Evolutionary conservation across 371 early-diverging fungal species (phyloP).

Genomic region (Mortierella sp.): DNA sequence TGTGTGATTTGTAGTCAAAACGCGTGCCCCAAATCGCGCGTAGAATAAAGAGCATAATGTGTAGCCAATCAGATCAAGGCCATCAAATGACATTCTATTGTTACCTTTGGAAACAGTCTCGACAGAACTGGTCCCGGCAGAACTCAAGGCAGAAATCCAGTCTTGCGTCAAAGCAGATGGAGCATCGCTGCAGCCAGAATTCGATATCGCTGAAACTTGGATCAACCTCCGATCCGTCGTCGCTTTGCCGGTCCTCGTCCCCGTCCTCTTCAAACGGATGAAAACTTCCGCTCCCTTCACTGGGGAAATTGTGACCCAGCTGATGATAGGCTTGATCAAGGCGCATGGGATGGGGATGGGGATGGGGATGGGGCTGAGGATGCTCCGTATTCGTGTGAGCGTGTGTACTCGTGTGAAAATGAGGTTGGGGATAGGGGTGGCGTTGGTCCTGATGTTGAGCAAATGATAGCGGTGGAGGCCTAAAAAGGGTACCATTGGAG

Average conservation of each 20-base stretch:
- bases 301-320: slow-evolving; percentile 6
- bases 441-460: slow-evolving; percentile 8
- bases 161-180: slow-evolving; percentile 75
- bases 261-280: slow-evolving; percentile 33
- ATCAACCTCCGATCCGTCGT: slow-evolving; percentile 41
- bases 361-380: slow-evolving; percentile 4
- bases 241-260: slow-evolving; percentile 43
- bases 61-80: slow-evolving; percentile 19
- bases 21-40: too few species aligned
- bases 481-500: neutral
- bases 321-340: slow-evolving; percentile 4
- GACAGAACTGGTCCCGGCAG: slow-evolving; percentile 76
- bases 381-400: too few species aligned
- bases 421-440: neutral
- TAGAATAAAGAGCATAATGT: neutral
- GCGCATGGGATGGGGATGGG: neutral
- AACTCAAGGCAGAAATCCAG: slow-evolving; percentile 72
- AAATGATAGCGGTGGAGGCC: neutral
- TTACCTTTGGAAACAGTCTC: slow-evolving; percentile 72
- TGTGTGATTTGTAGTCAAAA: too few species aligned
- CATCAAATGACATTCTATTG: slow-evolving; percentile 24
- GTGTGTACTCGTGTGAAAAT: too few species aligned
- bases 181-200: slow-evolving; percentile 71
- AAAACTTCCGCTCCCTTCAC: too few species aligned
- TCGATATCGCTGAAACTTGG: slow-evolving; percentile 58